phyloP scores from a whole-genome alignment of 1,284 basidiomycete species.

The Amylostereum areolatum region DNA sequence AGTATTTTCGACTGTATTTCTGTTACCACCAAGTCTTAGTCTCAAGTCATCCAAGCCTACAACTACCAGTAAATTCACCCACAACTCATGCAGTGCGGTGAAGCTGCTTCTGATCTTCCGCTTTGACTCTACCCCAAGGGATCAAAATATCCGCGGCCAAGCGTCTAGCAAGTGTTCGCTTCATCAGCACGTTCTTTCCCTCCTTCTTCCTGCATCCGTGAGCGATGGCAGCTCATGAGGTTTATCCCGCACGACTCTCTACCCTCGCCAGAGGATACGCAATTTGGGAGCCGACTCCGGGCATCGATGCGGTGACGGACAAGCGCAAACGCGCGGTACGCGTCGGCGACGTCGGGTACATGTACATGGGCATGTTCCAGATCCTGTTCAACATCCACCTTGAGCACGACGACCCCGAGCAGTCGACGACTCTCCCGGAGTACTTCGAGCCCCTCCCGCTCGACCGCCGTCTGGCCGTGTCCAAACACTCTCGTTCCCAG shows the following conservation, averaged over 20 bases:
- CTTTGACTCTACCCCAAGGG: too few species aligned
- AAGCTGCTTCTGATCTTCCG: too few species aligned
- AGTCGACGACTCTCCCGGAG: constrained; percentile 2
- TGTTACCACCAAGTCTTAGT: too few species aligned
- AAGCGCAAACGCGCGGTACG: background rate
- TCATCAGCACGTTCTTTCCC: too few species aligned
- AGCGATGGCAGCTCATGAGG: background rate
- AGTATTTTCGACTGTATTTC: too few species aligned
- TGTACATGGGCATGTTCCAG: constrained; percentile 4
- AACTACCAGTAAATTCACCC: too few species aligned
- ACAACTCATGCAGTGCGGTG: too few species aligned
- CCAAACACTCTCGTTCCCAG: background rate
- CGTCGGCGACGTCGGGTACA: constrained; percentile 5
- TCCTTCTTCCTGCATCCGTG: too few species aligned
- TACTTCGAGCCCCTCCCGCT: constrained; percentile 1
- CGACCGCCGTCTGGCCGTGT: background rate
- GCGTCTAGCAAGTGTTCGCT: too few species aligned
- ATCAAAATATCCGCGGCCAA: too few species aligned
- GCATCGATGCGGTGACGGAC: background rate
- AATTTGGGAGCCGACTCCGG: constrained; percentile 1
- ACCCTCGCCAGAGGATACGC: constrained; percentile 1
- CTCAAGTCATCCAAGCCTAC: too few species aligned
- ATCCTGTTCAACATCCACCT: constrained; percentile 8
- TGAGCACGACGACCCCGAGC: background rate
- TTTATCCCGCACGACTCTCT: background rate